A percentile compares a stretch with the other conserved stretches of the same genome.
phyloP scores from a whole-genome alignment of 192 early-diverging fungal genomes.

The Neocallimastix lanati region DNA sequence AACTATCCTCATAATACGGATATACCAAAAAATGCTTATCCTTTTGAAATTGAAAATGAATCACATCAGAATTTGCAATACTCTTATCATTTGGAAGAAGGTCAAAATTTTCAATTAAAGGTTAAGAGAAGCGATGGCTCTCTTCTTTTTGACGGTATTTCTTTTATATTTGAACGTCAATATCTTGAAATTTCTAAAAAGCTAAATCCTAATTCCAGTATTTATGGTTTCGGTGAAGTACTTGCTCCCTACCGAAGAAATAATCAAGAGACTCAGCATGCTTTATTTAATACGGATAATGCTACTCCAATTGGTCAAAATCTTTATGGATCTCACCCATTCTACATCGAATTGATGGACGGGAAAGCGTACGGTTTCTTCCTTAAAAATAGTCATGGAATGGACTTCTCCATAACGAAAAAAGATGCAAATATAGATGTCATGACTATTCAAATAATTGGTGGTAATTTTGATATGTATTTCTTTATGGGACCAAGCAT shows the following conservation, averaged over 20 bases:
- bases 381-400: conserved; percentile 41
- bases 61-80: conserved; percentile 6
- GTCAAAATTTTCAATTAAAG: background rate
- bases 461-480: conserved; percentile 45
- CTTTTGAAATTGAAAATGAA: conserved; percentile 6
- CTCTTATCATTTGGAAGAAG: conserved; percentile 10
- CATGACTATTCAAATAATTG: conserved; percentile 41
- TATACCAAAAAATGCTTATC: conserved; percentile 4
- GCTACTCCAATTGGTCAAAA: conserved; percentile 24
- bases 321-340: conserved; percentile 42
- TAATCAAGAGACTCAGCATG: conserved; percentile 12
- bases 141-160: background rate
- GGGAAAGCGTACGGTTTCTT: conserved; percentile 28
- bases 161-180: conserved; percentile 42
- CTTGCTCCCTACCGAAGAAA: conserved; percentile 27
- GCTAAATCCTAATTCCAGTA: conserved; percentile 29
- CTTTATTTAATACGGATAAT: conserved; percentile 21
- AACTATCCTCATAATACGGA: conserved; percentile 13
- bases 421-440: too few relatives aligned
- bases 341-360: conserved; percentile 41
- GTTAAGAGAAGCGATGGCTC: background rate
- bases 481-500: conserved; percentile 31
- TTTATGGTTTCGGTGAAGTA: conserved; percentile 48
- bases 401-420: conserved; percentile 35
- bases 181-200: conserved; percentile 39